These are phyloP conservation scores for Dysphania ambrosioides DNA, from an alignment of 148 eudicot species.

Conservation along the genomic window DNA sequence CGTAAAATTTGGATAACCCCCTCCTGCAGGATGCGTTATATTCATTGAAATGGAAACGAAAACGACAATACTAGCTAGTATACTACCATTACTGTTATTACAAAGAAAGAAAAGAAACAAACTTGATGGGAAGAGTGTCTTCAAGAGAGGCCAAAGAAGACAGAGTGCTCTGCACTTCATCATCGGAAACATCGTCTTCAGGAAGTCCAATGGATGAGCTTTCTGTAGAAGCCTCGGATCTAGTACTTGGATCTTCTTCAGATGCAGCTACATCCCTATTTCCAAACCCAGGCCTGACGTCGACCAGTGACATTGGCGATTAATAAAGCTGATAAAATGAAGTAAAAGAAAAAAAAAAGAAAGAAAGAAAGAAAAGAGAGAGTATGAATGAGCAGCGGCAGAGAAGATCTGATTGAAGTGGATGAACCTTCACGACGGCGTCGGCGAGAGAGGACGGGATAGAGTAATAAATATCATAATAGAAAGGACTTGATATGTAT, in stretches of 20 bases:
- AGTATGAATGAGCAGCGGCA: too few species aligned
- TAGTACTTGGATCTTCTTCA: not conserved
- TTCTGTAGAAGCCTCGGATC: not conserved
- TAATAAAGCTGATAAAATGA: not conserved
- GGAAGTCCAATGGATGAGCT: constrained; percentile 2
- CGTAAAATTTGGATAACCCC: not conserved
- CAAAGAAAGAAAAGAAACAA: not conserved
- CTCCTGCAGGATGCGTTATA: too few species aligned
- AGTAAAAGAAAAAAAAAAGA: not conserved
- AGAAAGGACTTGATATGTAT: too few species aligned
- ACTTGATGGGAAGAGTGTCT: constrained; percentile 5
- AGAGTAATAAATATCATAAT: too few species aligned
- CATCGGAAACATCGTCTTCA: not conserved
- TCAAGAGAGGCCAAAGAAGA: constrained; percentile 1
- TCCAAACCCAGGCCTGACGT: not conserved
- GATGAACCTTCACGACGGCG: not conserved
- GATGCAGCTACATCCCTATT: not conserved
- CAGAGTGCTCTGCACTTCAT: not conserved
- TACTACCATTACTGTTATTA: too few species aligned
- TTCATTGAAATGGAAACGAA: too few species aligned
- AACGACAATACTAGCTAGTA: too few species aligned
- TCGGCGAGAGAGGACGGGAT: not conserved
- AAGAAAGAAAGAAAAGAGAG: not conserved
- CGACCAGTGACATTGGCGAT: not conserved
- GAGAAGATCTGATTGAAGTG: not conserved